Base-by-base conservation (phyloP, 1,139 yeast species). In the Lodderomyces theae region DNA sequence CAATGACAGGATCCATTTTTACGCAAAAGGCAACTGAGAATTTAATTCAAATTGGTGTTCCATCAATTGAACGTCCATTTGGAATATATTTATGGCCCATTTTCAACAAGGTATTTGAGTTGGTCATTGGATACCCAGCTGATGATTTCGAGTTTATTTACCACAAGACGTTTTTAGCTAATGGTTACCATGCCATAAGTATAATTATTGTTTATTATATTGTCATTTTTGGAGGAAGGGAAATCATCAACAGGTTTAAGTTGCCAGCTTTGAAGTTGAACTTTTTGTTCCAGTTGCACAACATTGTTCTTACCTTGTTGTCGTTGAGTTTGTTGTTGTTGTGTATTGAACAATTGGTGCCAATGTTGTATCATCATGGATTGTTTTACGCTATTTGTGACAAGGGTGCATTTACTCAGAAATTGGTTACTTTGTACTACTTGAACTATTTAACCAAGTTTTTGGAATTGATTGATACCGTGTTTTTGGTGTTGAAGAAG, bases 11-110 rank as follows among this genome's bases (percentile, higher is more conserved):
- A 15, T 28, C 31, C 7, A 28, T 28, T 7, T 28, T 28, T 8
- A 9, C 31, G 8, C n/a, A 13, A 8, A 28, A 28, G 18, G 18
- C 18, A 28, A n/a, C 31, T 3, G 15, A 26, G 18, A 33, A 29
- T 15, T 30, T 40, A 11, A 40, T 58, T 18, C 56, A 57, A 43
- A 24, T 58, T 17, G 41, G 44, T 17, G 40, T 44, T 34, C 97
- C 97, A 33, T 68, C 84, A 32, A 57, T 88, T 41, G 86, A 86
- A 40, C 76, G 87, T 48, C 97, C 97, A 13, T 92, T 90, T 63
- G 98, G 98, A 38, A 50, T 92, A 41, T 77, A 86, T 55, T 72
- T 92, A 48, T 92, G 96, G 96, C 95, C 95, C 23, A 66, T 90
- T 45, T 88, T 92, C 63, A 79, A 82, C 56, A 67, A 66, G 48